phyloP scores from a whole-genome alignment of 2,329 filamentous ascomycete species.

The Aspergillus pseudoglaucus region DNA sequence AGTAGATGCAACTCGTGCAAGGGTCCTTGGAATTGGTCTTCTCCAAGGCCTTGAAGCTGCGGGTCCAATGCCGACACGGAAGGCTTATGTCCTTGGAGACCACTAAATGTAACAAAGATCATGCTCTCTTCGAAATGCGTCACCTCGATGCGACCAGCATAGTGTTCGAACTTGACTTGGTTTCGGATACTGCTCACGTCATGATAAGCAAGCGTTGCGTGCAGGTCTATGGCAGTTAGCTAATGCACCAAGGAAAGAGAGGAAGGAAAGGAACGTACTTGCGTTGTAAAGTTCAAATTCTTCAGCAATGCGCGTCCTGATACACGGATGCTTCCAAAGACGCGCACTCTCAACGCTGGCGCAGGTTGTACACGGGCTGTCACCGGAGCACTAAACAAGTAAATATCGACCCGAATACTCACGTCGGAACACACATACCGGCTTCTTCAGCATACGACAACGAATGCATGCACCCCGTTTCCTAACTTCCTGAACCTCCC shows the following conservation, averaged over 20 bases:
- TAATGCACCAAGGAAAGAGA: not conserved
- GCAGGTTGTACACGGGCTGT: conserved; percentile 54
- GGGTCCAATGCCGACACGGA: conserved; percentile 31
- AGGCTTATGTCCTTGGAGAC: conserved; percentile 34
- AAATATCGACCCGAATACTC: not conserved
- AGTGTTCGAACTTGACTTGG: conserved; percentile 43
- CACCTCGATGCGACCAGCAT: conserved; percentile 49
- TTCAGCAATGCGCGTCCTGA: conserved; percentile 52
- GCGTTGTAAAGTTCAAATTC: conserved; percentile 54
- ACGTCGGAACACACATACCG: conserved; percentile 26
- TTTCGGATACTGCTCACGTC: conserved; percentile 44
- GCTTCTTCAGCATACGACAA: conserved; percentile 60
- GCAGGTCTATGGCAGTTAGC: conserved; percentile 35
- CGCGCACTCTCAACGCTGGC: conserved; percentile 54
- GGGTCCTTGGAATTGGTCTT: conserved; percentile 32
- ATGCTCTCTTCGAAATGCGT: conserved; percentile 49
- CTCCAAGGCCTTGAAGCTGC: conserved; percentile 36
- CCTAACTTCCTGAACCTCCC: conserved; percentile 54
- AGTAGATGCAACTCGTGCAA: conserved; percentile 42
- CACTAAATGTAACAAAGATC: conserved; percentile 43
- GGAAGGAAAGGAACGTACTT: conserved; percentile 25
- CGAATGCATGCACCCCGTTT: conserved; percentile 57
- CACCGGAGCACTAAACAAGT: conserved; percentile 46
- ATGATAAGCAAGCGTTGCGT: conserved; percentile 47
- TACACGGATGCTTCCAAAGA: conserved; percentile 55